phyloP scores from a whole-genome alignment of 2,329 filamentous ascomycete genomes.

The Beauveria medogensis region DNA sequence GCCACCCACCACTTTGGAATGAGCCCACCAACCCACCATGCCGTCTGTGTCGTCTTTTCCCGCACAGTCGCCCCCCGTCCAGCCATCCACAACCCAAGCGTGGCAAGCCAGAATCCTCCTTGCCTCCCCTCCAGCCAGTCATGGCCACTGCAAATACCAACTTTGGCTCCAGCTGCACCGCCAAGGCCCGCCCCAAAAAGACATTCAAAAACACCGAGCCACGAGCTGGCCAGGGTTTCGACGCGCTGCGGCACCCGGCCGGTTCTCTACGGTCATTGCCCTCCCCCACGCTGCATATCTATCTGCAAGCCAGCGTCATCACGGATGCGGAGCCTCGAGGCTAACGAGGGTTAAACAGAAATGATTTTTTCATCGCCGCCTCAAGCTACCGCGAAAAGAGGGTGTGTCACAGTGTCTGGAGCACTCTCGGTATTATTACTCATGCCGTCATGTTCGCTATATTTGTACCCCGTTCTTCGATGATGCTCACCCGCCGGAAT shows the following conservation, averaged over 20 bases:
- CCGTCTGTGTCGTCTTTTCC: not conserved
- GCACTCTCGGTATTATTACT: not conserved
- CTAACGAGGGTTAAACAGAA: not conserved
- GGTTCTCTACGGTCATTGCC: not conserved
- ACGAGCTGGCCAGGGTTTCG: not conserved
- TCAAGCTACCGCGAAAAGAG: not conserved
- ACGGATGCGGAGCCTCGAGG: not conserved
- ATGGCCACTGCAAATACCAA: not conserved
- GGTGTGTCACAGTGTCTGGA: not conserved
- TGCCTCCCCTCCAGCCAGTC: not conserved
- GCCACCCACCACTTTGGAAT: not conserved
- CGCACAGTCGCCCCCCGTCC: not conserved
- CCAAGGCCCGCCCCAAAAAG: not conserved
- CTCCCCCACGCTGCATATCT: not conserved
- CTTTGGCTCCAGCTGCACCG: not conserved
- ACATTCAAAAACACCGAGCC: not conserved
- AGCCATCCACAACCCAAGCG: not conserved
- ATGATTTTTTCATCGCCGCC: not conserved
- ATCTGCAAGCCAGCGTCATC: slow-evolving; percentile 8
- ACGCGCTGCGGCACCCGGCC: not conserved
- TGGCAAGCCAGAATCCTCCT: not conserved
- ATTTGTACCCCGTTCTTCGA: not conserved
- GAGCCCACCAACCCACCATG: not conserved
- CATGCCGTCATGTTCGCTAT: not conserved
- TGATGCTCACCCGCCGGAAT: slow-evolving; percentile 1